Evolutionary conservation across 1,284 basidiomycete species (phyloP).

Genomic region (Ganoderma lucidum): DNA sequence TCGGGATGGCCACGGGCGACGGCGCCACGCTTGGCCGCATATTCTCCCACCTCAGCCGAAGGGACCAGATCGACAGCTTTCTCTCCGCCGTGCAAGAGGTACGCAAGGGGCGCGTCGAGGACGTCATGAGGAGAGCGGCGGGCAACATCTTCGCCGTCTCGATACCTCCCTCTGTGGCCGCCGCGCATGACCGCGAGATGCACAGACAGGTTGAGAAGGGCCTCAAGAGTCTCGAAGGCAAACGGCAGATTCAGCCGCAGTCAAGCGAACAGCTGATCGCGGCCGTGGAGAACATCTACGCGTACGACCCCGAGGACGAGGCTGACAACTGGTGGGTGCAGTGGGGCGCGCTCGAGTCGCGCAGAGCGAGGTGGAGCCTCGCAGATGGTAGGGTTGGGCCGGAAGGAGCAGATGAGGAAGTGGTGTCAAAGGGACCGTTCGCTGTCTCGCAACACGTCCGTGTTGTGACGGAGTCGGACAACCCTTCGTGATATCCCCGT

Average conservation of each 20-base stretch:
- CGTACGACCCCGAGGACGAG: constrained; percentile 47
- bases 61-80: constrained; percentile 59
- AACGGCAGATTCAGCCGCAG: background rate
- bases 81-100: constrained; percentile 62
- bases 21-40: constrained; percentile 64
- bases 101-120: constrained; percentile 34
- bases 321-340: constrained; percentile 48
- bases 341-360: constrained; percentile 38
- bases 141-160: constrained; percentile 35
- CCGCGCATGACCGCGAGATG: constrained; percentile 19
- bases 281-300: constrained; percentile 36
- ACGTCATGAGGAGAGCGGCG: constrained; percentile 27
- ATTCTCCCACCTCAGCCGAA: constrained; percentile 58
- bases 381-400: background rate
- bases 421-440: background rate
- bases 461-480: background rate
- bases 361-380: background rate
- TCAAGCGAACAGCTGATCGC: constrained; percentile 28
- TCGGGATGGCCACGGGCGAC: constrained; percentile 64
- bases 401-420: background rate
- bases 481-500: background rate
- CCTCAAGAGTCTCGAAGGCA: constrained; percentile 13
- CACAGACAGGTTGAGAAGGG: constrained; percentile 22
- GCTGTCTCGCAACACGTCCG: background rate
- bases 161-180: constrained; percentile 32